A percentile compares a stretch with the other conserved stretches of the same genome.
phyloP scores from a whole-genome alignment of 1,284 basidiomycete genomes.

The Puccinia novopanici region DNA sequence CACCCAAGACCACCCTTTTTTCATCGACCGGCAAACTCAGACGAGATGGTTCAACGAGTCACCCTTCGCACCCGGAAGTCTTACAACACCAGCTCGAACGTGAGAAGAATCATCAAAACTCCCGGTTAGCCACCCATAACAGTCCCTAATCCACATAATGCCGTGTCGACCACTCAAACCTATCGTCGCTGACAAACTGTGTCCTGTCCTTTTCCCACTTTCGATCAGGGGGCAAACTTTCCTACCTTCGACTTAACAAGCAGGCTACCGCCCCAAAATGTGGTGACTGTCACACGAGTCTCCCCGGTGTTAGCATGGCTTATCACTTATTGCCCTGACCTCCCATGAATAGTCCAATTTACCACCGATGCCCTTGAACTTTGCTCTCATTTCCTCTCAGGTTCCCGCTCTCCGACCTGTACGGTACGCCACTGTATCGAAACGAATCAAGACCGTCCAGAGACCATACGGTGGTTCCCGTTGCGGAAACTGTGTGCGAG shows the following conservation, averaged over 20 bases:
- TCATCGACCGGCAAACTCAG: slow-evolving; percentile 10
- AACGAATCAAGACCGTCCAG: slow-evolving; percentile 90
- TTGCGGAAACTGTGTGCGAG: slow-evolving; percentile 88
- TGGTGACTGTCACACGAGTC: slow-evolving; percentile 79
- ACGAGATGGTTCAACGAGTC: slow-evolving; percentile 91
- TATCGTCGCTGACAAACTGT: background rate
- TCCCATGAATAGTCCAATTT: background rate
- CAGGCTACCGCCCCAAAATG: slow-evolving; percentile 60
- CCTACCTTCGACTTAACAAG: slow-evolving; percentile 51
- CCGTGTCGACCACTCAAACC: background rate
- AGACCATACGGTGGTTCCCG: slow-evolving; percentile 93
- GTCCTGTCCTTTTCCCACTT: background rate
- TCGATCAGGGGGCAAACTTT: slow-evolving; percentile 54
- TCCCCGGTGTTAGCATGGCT: slow-evolving; percentile 68
- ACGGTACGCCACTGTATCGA: slow-evolving; percentile 84
- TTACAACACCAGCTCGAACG: slow-evolving; percentile 98
- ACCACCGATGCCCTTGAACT: background rate
- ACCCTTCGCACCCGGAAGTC: slow-evolving; percentile 97
- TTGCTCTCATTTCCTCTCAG: background rate
- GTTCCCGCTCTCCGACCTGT: slow-evolving; percentile 87
- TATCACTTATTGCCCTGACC: background rate
- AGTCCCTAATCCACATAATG: too few relatives aligned
- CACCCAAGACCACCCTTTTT: slow-evolving; percentile 12
- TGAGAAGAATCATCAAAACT: slow-evolving; percentile 93
- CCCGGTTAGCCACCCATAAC: slow-evolving; percentile 61